Evolutionary conservation across 768 basidiomycete genomes (phyloP).

Genomic region (Russula dissimulans): DNA sequence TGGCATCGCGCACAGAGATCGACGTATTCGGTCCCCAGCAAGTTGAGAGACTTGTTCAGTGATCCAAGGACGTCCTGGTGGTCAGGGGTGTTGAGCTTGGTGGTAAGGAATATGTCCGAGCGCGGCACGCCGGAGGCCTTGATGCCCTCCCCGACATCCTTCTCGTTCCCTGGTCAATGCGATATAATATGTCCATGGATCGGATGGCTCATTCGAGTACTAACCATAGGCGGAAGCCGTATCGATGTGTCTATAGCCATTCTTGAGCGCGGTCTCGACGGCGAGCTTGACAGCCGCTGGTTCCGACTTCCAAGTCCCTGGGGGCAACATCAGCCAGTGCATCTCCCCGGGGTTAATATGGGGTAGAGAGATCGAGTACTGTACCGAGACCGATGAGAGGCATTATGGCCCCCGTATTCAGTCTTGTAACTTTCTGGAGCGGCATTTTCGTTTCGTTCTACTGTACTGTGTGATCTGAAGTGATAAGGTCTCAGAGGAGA

Average conservation of each 20-base stretch:
- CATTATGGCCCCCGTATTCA: slow-evolving; percentile 74
- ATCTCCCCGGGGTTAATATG: slow-evolving; percentile 8
- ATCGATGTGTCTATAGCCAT: slow-evolving; percentile 68
- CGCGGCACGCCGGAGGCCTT: slow-evolving; percentile 65
- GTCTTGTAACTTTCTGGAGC: slow-evolving; percentile 27
- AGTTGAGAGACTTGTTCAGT: slow-evolving; percentile 58
- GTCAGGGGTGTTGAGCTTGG: slow-evolving; percentile 57
- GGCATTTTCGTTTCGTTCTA: neutral
- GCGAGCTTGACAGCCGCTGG: slow-evolving; percentile 66
- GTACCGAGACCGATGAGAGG: slow-evolving; percentile 36
- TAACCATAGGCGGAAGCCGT: slow-evolving; percentile 54
- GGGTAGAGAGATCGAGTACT: slow-evolving; percentile 40
- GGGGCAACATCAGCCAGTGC: neutral
- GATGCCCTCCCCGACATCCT: slow-evolving; percentile 76
- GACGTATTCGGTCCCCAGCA: slow-evolving; percentile 65
- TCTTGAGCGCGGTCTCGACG: slow-evolving; percentile 62
- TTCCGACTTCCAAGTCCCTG: slow-evolving; percentile 72
- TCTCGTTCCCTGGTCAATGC: slow-evolving; percentile 44
- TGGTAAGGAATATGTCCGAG: slow-evolving; percentile 70
- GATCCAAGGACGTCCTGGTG: slow-evolving; percentile 51
- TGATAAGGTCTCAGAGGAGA: neutral
- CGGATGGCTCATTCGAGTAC: neutral
- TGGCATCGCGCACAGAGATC: slow-evolving; percentile 51
- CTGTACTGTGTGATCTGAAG: neutral
- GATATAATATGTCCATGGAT: neutral